phyloP scores from a whole-genome alignment of 331 rosid genomes.

The Telfairia occidentalis region DNA sequence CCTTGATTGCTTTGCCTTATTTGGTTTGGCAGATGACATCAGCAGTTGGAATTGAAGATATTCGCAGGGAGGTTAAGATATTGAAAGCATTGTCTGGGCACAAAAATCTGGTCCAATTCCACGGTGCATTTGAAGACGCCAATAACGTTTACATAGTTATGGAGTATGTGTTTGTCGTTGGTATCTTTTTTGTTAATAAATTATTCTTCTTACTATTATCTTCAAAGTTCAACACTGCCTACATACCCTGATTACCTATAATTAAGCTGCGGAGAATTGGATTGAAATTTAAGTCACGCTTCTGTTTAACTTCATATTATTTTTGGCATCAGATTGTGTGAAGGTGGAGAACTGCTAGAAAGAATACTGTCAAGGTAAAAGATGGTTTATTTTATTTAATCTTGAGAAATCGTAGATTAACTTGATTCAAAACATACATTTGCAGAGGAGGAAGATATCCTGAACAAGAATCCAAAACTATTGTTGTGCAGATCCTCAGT shows the following conservation, averaged over 20 bases:
- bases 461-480: conserved; percentile 81
- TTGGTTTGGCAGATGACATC: conserved; percentile 70
- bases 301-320: conserved; percentile 1
- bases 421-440: neutral
- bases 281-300: neutral
- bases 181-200: neutral
- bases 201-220: neutral
- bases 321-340: conserved; percentile 59
- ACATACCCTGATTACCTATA: neutral
- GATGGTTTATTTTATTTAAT: conserved; percentile 15
- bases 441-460: conserved; percentile 92
- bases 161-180: conserved; percentile 56
- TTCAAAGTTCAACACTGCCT: too few species aligned
- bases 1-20: neutral
- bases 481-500: conserved; percentile 68
- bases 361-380: conserved; percentile 81
- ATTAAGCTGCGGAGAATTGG: neutral
- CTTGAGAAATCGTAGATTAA: neutral
- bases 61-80: conserved; percentile 90
- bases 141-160: conserved; percentile 82
- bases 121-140: conserved; percentile 79
- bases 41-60: conserved; percentile 88
- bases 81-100: conserved; percentile 90
- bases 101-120: conserved; percentile 68
- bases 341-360: conserved; percentile 94